phyloP scores from a whole-genome alignment of 306 rosid genomes.

The Vicia faba region DNA sequence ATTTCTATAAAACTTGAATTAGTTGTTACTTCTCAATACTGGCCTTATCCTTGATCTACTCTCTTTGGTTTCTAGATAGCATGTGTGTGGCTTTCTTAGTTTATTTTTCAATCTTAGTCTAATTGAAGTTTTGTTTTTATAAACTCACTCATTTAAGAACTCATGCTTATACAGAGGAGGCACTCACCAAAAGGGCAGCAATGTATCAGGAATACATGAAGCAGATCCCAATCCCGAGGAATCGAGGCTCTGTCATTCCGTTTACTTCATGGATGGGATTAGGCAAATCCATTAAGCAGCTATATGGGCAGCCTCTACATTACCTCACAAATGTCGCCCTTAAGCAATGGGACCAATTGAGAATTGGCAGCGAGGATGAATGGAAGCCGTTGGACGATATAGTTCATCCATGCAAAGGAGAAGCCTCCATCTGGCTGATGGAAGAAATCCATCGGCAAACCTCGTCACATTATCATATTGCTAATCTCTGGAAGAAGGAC shows the following conservation, averaged over 20 bases:
- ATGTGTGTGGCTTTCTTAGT: not conserved
- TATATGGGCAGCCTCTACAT: constrained; percentile 89
- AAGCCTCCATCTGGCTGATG: constrained; percentile 77
- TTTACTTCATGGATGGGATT: constrained; percentile 83
- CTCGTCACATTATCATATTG: constrained; percentile 65
- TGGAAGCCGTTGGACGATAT: constrained; percentile 64
- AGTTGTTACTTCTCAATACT: not conserved
- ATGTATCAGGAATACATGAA: constrained; percentile 96
- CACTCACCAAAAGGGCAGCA: constrained; percentile 67
- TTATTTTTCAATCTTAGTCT: not conserved
- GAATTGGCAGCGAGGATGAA: constrained; percentile 68
- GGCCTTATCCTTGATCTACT: no score
- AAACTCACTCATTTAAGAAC: constrained; percentile 10
- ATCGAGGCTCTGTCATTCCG: constrained; percentile 80
- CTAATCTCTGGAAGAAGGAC: constrained; percentile 73
- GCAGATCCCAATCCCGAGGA: constrained; percentile 71
- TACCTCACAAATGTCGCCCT: constrained; percentile 85
- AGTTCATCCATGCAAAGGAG: constrained; percentile 88
- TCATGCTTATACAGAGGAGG: constrained; percentile 53
- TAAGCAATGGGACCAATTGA: constrained; percentile 83
- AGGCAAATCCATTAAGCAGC: constrained; percentile 77
- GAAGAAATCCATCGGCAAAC: constrained; percentile 93
- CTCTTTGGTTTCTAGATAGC: constrained; percentile 15
- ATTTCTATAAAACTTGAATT: constrained; percentile 12
- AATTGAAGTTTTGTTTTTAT: constrained; percentile 11